Evolutionary conservation across 352 stramenopile species (phyloP).

Genomic region (Phytophthora pini): DNA sequence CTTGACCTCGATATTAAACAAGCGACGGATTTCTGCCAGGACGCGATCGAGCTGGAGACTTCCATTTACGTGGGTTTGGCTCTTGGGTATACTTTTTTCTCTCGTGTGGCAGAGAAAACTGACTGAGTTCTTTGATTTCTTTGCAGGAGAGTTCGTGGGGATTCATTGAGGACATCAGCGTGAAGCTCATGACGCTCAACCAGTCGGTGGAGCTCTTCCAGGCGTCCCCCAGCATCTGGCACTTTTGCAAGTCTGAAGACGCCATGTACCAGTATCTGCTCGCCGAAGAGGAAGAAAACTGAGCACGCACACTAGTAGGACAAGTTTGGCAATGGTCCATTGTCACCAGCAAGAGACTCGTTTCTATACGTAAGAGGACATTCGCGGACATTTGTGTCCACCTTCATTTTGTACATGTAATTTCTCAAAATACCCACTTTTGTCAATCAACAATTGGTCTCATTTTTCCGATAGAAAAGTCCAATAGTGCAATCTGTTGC

Average conservation of each 20-base stretch:
- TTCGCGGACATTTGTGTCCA: slow-evolving; percentile 20
- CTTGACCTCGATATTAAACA: slow-evolving; percentile 87
- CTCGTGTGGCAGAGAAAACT: slow-evolving; percentile 10
- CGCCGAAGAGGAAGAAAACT: slow-evolving; percentile 71
- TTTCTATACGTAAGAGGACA: slow-evolving; percentile 1
- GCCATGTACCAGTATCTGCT: slow-evolving; percentile 82
- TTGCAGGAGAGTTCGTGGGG: slow-evolving; percentile 78
- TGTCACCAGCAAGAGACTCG: slow-evolving; percentile 5
- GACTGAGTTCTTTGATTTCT: slow-evolving; percentile 13
- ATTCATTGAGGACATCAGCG: slow-evolving; percentile 82
- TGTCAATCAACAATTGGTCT: slow-evolving; percentile 9
- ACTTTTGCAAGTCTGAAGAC: slow-evolving; percentile 87
- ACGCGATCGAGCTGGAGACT: slow-evolving; percentile 80
- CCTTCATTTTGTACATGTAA: slow-evolving; percentile 38
- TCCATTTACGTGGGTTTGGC: slow-evolving; percentile 63
- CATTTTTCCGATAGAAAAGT: slow-evolving; percentile 7
- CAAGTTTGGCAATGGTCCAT: not conserved
- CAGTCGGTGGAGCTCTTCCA: slow-evolving; percentile 76
- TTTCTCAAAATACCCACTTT: slow-evolving; percentile 25
- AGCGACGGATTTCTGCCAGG: slow-evolving; percentile 80
- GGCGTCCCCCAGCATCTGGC: slow-evolving; percentile 72
- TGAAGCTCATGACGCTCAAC: slow-evolving; percentile 71
- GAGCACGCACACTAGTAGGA: slow-evolving; percentile 1
- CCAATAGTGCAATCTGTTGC: not conserved
- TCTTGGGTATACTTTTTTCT: not conserved